Evolutionary conservation across 805 yeast species (phyloP).

Genomic region (Nakazawaea populi): DNA sequence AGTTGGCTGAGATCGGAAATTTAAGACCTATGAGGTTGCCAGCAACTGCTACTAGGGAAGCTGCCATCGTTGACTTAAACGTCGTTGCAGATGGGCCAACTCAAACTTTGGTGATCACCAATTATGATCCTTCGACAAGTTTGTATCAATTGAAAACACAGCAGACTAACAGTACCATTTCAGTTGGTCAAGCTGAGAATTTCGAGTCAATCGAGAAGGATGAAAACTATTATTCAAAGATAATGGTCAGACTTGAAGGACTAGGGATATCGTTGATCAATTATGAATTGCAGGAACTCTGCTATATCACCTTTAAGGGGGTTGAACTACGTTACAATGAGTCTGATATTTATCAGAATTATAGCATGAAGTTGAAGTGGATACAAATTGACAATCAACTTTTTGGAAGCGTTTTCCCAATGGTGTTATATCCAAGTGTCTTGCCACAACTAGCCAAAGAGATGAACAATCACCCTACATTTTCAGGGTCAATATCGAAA

Average conservation of each 20-base stretch:
- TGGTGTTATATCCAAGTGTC: slow-evolving; percentile 82
- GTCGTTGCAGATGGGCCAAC: slow-evolving; percentile 97
- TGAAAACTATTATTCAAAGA: slow-evolving; percentile 44
- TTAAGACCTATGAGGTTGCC: slow-evolving; percentile 81
- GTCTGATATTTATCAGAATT: slow-evolving; percentile 76
- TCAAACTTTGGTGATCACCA: slow-evolving; percentile 78
- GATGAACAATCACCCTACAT: slow-evolving; percentile 82
- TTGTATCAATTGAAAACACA: slow-evolving; percentile 52
- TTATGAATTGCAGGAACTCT: slow-evolving; percentile 63
- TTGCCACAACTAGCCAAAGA: slow-evolving; percentile 81
- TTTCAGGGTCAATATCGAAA: slow-evolving; percentile 77
- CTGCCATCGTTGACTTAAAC: slow-evolving; percentile 70
- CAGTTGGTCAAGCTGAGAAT: slow-evolving; percentile 33
- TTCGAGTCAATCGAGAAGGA: slow-evolving; percentile 54
- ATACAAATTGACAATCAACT: slow-evolving; percentile 89
- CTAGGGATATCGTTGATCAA: slow-evolving; percentile 83
- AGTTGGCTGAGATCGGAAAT: slow-evolving; percentile 89
- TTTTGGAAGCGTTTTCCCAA: slow-evolving; percentile 84
- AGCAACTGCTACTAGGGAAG: slow-evolving; percentile 29
- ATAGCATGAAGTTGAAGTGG: slow-evolving; percentile 86
- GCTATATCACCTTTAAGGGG: slow-evolving; percentile 80
- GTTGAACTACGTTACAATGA: slow-evolving; percentile 76
- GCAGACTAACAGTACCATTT: slow-evolving; percentile 21
- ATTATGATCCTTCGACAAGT: slow-evolving; percentile 74
- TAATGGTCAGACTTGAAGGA: slow-evolving; percentile 71